A percentile compares a stretch with the other conserved stretches of the same genome.
phyloP scores from a whole-genome alignment of 164 flowering plant genomes.

The Vitis cinerea region DNA sequence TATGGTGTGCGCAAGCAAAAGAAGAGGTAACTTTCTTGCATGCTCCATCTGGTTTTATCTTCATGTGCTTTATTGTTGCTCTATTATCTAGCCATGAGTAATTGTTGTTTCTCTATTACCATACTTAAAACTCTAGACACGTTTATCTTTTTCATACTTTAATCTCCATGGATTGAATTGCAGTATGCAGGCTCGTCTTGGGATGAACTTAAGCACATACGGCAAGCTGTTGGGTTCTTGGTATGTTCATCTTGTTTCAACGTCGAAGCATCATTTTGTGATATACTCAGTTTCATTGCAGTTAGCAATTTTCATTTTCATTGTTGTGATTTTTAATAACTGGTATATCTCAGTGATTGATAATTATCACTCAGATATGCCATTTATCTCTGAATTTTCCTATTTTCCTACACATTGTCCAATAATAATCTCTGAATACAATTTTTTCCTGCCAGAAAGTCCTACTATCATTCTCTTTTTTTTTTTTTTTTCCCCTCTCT shows the following conservation, averaged over 20 bases:
- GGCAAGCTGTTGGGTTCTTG: constrained; percentile 78
- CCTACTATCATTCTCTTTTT: neutral
- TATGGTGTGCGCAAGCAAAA: constrained; percentile 63
- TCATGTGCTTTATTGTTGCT: neutral
- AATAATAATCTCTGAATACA: too few species aligned
- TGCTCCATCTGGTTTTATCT: neutral
- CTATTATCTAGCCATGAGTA: neutral
- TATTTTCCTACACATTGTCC: too few species aligned
- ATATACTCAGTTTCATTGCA: neutral
- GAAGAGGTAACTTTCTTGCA: constrained; percentile 44
- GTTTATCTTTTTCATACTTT: neutral
- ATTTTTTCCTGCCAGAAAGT: too few species aligned
- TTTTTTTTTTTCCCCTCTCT: neutral
- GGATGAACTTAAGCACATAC: constrained; percentile 71
- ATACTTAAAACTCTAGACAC: neutral
- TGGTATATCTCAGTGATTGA: neutral
- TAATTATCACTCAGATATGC: neutral
- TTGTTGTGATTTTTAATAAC: neutral
- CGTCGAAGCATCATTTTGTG: neutral
- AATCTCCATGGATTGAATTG: constrained; percentile 27
- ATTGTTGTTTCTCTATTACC: neutral
- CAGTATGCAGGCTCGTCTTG: constrained; percentile 79
- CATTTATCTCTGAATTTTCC: too few species aligned
- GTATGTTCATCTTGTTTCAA: constrained; percentile 29
- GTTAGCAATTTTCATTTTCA: neutral